Percentiles rank a stretch among this genome's conserved stretches.
These are phyloP conservation scores for Rosa chinensis DNA, from an alignment of 306 rosid species.

Conservation along the genomic window DNA sequence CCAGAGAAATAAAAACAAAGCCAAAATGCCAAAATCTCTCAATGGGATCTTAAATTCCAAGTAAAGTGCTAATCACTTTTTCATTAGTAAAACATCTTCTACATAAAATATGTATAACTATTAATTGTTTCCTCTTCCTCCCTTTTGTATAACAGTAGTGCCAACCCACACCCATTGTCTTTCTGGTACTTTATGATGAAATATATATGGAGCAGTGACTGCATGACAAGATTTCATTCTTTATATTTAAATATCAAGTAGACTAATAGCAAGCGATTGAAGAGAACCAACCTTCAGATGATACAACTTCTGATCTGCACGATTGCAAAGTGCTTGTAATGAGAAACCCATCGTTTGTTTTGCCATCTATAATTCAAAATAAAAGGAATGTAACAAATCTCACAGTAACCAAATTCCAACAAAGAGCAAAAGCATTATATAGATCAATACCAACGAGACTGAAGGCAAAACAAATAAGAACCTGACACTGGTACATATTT, in stretches of 20 bases:
- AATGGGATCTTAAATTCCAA: not conserved
- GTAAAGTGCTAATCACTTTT: not conserved
- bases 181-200: not conserved
- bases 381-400: constrained; percentile 15
- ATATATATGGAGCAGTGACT: not conserved
- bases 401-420: constrained; percentile 11
- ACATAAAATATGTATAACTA: not conserved
- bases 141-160: not conserved
- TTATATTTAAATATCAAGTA: not conserved
- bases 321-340: constrained; percentile 69
- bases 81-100: not conserved
- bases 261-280: constrained; percentile 5
- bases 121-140: not conserved
- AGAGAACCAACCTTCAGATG: constrained; percentile 79
- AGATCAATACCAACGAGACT: not conserved
- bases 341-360: constrained; percentile 98
- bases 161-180: not conserved
- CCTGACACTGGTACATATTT: constrained; percentile 99
- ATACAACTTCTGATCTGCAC: constrained; percentile 92
- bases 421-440: not conserved
- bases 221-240: not conserved
- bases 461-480: constrained; percentile 26
- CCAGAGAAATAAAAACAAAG: not conserved
- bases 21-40: not conserved
- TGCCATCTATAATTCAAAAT: constrained; percentile 69